Evolutionary conservation across 176 grass and related monocot genomes (phyloP), one percentile per base, ranked within the genome.

Genomic region (Oryza australiensis): DNA sequence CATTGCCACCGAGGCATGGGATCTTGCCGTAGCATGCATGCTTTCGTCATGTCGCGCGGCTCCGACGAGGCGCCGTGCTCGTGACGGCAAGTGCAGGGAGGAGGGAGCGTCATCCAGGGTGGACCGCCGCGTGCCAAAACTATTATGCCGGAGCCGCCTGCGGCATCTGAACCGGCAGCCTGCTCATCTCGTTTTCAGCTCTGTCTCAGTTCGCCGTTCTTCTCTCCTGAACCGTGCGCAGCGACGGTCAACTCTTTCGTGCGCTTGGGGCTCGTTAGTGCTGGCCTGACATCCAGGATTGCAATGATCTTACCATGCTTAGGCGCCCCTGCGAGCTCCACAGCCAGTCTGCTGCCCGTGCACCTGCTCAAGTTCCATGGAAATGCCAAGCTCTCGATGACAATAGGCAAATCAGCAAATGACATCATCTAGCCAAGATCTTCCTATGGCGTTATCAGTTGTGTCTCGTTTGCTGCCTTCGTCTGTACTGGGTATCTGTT

Each of bases 1-100:
- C 74, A 9, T 74, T 79, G 62, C 74, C 79, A 66, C 66, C 66
- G 41, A 20, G 60, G 30, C 63, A 68, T 64, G 82, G 71, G 88
- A 82, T 86, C 88, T 86, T 89, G 73, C 73, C 62, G 60, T 73
- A 78, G 18, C 83, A 78, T 90, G 83, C 88, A 90, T 83, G 88
- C 73, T 90, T 86, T 74, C 88, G 46, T 90, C 74, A 62, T 75
- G 77, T 81, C 78, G 48, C 78, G 68, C 83, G 60, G 68, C 62
- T 86, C 83, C 27, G 72, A 43, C 13, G 83, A 82, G 73, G 67
- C 59, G 79, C 60, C 78, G 83, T 82, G 79, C 79, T 73, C 43
- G 2, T 70, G 83, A 82, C 28, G 78, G 12, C 79, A 86, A 82
- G 82, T 90, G 79, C 60, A 10, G 28, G 23, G 73, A 24, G 79